These are phyloP conservation scores for Aspergillus nomiae DNA, from an alignment of 2,329 filamentous ascomycete genomes.

Conservation along the genomic window DNA sequence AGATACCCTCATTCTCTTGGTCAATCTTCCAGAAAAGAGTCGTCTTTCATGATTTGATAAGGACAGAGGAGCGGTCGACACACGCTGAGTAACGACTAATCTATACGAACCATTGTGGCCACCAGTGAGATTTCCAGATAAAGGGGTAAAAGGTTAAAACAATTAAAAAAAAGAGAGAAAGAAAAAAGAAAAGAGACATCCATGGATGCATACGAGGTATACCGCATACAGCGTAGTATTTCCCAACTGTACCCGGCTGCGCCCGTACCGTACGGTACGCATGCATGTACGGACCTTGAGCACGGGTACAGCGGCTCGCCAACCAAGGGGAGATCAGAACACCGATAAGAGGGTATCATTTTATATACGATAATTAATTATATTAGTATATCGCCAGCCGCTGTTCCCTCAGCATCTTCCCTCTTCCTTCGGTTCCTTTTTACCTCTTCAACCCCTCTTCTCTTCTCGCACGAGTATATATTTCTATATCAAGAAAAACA, in stretches of 20 bases:
- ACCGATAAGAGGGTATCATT: conserved; percentile 17
- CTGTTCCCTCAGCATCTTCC: conserved; percentile 6
- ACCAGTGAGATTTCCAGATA: background rate
- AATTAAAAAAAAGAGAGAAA: conserved; percentile 1
- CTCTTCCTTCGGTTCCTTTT: background rate
- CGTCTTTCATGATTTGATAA: background rate
- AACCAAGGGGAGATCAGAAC: conserved; percentile 15
- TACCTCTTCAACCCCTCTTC: background rate
- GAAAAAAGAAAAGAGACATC: background rate
- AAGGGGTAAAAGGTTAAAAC: conserved; percentile 1
- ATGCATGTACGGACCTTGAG: conserved; percentile 17
- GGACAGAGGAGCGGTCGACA: background rate
- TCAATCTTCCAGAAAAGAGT: background rate
- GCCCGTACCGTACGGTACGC: conserved; percentile 22
- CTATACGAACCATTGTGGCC: background rate
- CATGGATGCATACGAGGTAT: conserved; percentile 3
- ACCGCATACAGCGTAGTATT: conserved; percentile 6
- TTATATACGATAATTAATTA: conserved; percentile 21
- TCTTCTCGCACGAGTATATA: background rate
- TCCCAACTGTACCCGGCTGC: conserved; percentile 13
- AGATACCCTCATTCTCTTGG: background rate
- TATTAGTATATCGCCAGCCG: conserved; percentile 15
- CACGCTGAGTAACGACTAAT: background rate
- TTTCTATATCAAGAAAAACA: background rate
- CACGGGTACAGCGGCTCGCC: conserved; percentile 20